phyloP scores from a whole-genome alignment of 2,329 filamentous ascomycete genomes.

The Akanthomyces muscarius region DNA sequence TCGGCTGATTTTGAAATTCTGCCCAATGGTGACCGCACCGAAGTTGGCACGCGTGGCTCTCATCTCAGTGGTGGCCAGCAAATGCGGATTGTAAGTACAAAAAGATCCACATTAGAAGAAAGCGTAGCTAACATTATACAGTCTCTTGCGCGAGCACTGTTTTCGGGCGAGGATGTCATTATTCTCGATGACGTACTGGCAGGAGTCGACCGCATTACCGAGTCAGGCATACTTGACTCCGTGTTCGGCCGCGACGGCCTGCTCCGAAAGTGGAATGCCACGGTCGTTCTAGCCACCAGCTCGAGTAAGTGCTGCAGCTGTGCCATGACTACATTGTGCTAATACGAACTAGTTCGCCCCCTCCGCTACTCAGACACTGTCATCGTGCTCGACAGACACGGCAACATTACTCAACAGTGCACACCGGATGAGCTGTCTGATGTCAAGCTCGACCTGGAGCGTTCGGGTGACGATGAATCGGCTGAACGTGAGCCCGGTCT shows the following conservation, averaged over 20 bases:
- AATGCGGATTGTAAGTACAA: slow-evolving; percentile 23
- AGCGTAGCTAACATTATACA: slow-evolving; percentile 7
- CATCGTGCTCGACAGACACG: slow-evolving; percentile 23
- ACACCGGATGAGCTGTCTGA: slow-evolving; percentile 18
- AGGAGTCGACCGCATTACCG: slow-evolving; percentile 35
- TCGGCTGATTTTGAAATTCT: slow-evolving; percentile 22
- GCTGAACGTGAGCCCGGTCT: not conserved
- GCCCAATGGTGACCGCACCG: slow-evolving; percentile 23
- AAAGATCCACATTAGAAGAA: too few relatives aligned
- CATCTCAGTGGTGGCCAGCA: slow-evolving; percentile 28
- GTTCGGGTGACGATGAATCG: not conserved
- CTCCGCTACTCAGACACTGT: slow-evolving; percentile 25
- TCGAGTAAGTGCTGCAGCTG: slow-evolving; percentile 19
- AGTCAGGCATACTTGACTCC: slow-evolving; percentile 33
- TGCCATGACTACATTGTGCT: not conserved
- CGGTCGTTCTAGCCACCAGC: slow-evolving; percentile 28
- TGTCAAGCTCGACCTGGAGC: slow-evolving; percentile 1
- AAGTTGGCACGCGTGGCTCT: slow-evolving; percentile 23
- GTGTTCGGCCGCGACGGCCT: slow-evolving; percentile 34
- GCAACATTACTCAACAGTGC: slow-evolving; percentile 23
- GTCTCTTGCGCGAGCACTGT: slow-evolving; percentile 26
- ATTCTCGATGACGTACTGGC: slow-evolving; percentile 33
- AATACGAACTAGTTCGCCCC: slow-evolving; percentile 20
- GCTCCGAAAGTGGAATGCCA: slow-evolving; percentile 22
- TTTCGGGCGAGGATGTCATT: slow-evolving; percentile 24